These are phyloP conservation scores for Phialophora expanda DNA, from an alignment of 2,329 filamentous ascomycete genomes.

Conservation along the genomic window DNA sequence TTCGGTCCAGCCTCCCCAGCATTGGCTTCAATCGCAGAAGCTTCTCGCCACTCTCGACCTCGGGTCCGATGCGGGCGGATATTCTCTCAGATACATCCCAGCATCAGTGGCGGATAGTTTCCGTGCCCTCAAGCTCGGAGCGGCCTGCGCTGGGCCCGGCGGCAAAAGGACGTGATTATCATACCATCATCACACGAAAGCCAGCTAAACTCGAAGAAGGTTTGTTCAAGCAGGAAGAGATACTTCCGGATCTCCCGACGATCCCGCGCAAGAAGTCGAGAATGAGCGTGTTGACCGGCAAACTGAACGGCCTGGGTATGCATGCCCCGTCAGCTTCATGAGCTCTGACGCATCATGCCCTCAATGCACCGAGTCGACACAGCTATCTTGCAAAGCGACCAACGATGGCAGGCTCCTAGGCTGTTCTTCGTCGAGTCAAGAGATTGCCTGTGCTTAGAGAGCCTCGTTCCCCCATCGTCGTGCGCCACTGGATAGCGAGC, in stretches of 20 bases:
- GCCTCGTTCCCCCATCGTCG: conserved; percentile 86
- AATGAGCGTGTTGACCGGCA: conserved; percentile 22
- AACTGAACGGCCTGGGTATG: conserved; percentile 39
- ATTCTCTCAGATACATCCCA: conserved; percentile 68
- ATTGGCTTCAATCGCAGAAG: conserved; percentile 32
- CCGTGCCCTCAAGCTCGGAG: conserved; percentile 61
- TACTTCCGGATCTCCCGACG: conserved; percentile 29
- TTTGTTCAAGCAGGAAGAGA: conserved; percentile 51
- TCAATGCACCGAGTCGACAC: not conserved
- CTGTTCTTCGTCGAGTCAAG: conserved; percentile 48
- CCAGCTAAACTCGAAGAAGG: conserved; percentile 83
- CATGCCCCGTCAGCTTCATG: conserved; percentile 31
- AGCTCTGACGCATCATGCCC: not conserved
- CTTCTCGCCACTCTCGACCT: conserved; percentile 44
- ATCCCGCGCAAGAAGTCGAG: conserved; percentile 27
- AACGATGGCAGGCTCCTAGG: conserved; percentile 15
- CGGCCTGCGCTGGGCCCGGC: conserved; percentile 36
- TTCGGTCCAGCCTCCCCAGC: conserved; percentile 38
- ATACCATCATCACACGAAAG: conserved; percentile 65
- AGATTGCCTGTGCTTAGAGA: conserved; percentile 86
- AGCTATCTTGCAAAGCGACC: not conserved
- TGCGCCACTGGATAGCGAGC: conserved; percentile 84
- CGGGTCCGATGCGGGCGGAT: conserved; percentile 49
- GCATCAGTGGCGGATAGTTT: conserved; percentile 67
- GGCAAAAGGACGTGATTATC: conserved; percentile 60